A percentile compares a stretch with the other conserved stretches of the same genome.
phyloP scores from a whole-genome alignment of 176 grass and related monocot genomes.

The Thalia dealbata region DNA sequence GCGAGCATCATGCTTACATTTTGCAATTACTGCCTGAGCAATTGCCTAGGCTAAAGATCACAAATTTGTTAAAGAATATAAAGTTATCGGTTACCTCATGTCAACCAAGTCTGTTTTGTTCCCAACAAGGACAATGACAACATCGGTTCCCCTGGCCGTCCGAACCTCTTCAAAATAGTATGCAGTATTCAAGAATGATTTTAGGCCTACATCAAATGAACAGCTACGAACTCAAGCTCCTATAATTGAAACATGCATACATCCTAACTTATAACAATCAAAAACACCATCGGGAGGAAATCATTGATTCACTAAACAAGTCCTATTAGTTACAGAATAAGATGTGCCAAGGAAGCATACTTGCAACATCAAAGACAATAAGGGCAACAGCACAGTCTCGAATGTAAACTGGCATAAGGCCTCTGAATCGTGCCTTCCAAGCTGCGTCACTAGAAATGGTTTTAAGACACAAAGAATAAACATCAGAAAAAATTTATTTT shows the following conservation, averaged over 20 bases:
- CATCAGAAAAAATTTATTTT: too few relatives aligned
- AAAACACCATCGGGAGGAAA: slow-evolving; percentile 4
- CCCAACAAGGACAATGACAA: slow-evolving; percentile 42
- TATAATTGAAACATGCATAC: background rate
- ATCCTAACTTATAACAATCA: background rate
- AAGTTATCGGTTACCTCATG: slow-evolving; percentile 24
- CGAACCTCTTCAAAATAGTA: slow-evolving; percentile 34
- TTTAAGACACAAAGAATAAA: background rate
- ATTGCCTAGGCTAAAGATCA: background rate
- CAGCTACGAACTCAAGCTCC: slow-evolving; percentile 3
- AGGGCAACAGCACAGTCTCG: slow-evolving; percentile 91
- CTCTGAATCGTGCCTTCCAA: slow-evolving; percentile 89
- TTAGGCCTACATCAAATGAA: slow-evolving; percentile 24
- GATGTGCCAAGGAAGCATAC: slow-evolving; percentile 33
- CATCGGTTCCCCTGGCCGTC: slow-evolving; percentile 34
- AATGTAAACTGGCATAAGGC: slow-evolving; percentile 94
- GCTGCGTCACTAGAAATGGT: slow-evolving; percentile 67
- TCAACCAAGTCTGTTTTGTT: slow-evolving; percentile 47
- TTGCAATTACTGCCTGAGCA: background rate
- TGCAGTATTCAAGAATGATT: slow-evolving; percentile 31
- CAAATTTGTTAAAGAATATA: background rate
- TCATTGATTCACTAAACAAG: background rate
- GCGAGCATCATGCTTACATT: background rate
- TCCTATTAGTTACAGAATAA: background rate
- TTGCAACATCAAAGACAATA: slow-evolving; percentile 95